Base-by-base conservation (phyloP, 192 early-diverging fungal genomes). In the Coemansia furcata region DNA sequence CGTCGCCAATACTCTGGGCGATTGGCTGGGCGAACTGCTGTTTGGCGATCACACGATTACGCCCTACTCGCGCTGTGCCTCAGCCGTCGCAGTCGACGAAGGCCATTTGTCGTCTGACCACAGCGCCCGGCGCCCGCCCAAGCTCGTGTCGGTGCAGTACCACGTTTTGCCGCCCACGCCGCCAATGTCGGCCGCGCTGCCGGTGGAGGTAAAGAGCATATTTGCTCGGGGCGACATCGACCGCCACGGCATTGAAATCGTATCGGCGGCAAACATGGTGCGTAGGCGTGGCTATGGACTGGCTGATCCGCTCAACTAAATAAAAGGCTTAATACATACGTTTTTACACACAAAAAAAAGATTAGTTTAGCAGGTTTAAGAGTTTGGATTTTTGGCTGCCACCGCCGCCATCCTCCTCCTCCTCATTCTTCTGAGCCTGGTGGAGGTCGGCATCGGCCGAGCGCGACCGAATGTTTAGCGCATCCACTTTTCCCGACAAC, bases 261-360 rank as follows among this genome's bases (percentile, higher is more conserved):
- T 81, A 7, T 76, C 78, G 23, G 65, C 73, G 14, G 73, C 73
- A 23, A 63, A 73, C 57, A 81, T 81, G 78, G 73, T 81, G 11
- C 67, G 67, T 12, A 66, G 78, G 21, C 65, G 78, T n/a, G 78
- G 73, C 1, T 66, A 73, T 29, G 78, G 78, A 4, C 55, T 81
- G 12, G 73, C 78, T 0, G 78, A 81, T 37, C 78, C 78, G 6
- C 67, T 81, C 2, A 81, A 67, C 38, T 81, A 76, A 38, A 11
- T 0, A 19, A 19, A 47, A 11, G 23, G n/a, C 10, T 38, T 60
- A 60, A 60, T 60, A 60, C 58, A 60, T 3, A 10, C 12, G 38
- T 54, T 26, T 14, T 23, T 23, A 12, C 5, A 44, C 44, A 38
- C n/a, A 68, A n/a, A 50, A 33, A 35, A 43, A 37, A 8, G 15